Percentiles rank a stretch among this genome's conserved stretches.
Evolutionary conservation across 768 basidiomycete species (phyloP).

Genomic region (Lentinula lateritia): DNA sequence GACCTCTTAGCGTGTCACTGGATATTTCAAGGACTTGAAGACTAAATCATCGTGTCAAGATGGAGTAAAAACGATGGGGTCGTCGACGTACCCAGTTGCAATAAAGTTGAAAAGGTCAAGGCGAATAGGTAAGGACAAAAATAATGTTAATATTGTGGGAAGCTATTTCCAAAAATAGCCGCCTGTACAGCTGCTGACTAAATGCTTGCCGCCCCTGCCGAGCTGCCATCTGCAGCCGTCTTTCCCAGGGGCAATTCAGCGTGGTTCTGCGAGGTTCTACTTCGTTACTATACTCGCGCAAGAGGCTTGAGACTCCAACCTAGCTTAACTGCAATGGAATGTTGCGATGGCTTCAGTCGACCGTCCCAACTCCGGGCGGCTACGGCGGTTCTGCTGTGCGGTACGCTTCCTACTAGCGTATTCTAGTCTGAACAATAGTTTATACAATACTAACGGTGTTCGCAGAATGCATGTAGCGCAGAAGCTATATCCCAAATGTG

Average conservation of each 20-base stretch:
- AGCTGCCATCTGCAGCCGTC: too few species aligned
- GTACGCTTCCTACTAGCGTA: background rate
- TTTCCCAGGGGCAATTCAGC: too few species aligned
- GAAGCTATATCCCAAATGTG: background rate
- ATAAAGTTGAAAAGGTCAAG: background rate
- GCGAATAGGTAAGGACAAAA: background rate
- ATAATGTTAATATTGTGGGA: background rate
- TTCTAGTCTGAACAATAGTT: background rate
- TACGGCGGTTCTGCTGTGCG: background rate
- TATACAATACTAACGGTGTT: background rate
- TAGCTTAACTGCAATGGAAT: constrained; percentile 59
- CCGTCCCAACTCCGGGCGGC: constrained; percentile 32
- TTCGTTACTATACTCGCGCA: background rate
- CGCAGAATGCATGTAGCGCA: background rate
- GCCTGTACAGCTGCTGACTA: background rate
- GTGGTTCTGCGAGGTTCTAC: too few species aligned
- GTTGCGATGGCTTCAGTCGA: constrained; percentile 66
- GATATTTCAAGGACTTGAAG: constrained; percentile 78
- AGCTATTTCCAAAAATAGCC: background rate
- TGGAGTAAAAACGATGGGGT: too few species aligned
- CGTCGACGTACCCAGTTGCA: background rate
- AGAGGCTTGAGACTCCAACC: background rate
- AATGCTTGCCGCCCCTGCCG: background rate
- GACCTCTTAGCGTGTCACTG: constrained; percentile 89
- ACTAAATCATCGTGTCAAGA: background rate